phyloP scores from a whole-genome alignment of 768 basidiomycete genomes.

The Xerocomellus dryophilus region DNA sequence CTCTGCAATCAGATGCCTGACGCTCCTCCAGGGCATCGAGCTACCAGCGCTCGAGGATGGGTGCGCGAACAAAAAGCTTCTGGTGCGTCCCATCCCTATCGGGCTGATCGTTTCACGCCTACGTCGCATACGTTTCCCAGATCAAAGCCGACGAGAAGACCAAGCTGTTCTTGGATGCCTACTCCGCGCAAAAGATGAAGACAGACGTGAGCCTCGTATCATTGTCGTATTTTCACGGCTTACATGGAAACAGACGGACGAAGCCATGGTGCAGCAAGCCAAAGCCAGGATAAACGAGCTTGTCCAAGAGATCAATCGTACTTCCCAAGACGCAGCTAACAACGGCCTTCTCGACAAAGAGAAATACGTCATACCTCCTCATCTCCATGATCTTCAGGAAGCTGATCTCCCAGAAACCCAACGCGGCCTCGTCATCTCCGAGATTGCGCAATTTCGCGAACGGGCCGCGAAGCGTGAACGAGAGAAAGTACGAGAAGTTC shows the following conservation, averaged over 20 bases:
- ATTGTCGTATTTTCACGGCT: background rate
- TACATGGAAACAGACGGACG: conserved; percentile 55
- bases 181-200: conserved; percentile 71
- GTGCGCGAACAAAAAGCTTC: conserved; percentile 58
- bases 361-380: conserved; percentile 90
- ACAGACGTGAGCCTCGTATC: conserved; percentile 62
- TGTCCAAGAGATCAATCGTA: conserved; percentile 67
- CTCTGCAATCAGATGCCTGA: conserved; percentile 75
- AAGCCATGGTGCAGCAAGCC: conserved; percentile 58
- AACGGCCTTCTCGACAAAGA: conserved; percentile 77
- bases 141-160: conserved; percentile 98
- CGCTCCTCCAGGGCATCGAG: conserved; percentile 59
- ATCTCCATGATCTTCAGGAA: conserved; percentile 93
- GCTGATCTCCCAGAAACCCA: conserved; percentile 93
- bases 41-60: conserved; percentile 61
- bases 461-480: conserved; percentile 87
- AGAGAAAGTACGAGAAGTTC: conserved; percentile 81
- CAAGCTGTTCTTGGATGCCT: conserved; percentile 81
- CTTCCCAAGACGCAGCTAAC: conserved; percentile 72
- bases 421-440: conserved; percentile 89
- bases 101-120: conserved; percentile 32
- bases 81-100: conserved; percentile 51
- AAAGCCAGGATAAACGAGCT: conserved; percentile 62
- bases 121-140: conserved; percentile 43
- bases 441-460: conserved; percentile 95